Evolutionary conservation across 164 flowering plant genomes (phyloP).

Genomic region (Kingdonia uniflora): DNA sequence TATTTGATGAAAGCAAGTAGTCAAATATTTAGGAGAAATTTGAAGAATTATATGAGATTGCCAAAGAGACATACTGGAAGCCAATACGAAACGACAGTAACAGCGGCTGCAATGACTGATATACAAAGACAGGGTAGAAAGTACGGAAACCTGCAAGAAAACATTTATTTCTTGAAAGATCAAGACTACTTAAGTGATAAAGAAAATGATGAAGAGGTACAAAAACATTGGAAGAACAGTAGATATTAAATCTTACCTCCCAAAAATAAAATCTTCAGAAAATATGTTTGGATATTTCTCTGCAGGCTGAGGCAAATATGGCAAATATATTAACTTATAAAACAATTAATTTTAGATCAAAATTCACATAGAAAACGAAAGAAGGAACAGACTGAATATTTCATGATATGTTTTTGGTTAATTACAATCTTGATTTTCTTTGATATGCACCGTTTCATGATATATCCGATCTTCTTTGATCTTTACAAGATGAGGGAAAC

Average conservation of each 20-base stretch:
- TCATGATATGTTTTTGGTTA: too few relatives aligned
- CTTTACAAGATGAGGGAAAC: too few relatives aligned
- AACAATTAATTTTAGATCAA: too few relatives aligned
- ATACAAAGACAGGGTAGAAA: conserved; percentile 50
- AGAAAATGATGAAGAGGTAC: not conserved
- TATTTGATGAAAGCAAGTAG: too few relatives aligned
- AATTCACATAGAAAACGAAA: too few relatives aligned
- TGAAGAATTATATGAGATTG: too few relatives aligned
- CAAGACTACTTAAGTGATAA: not conserved
- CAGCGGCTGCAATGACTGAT: conserved; percentile 34
- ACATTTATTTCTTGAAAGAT: not conserved
- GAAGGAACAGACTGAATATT: too few relatives aligned
- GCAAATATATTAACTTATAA: too few relatives aligned
- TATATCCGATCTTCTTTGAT: too few relatives aligned
- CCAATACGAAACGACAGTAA: conserved; percentile 24
- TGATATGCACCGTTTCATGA: too few relatives aligned
- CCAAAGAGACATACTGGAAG: conserved; percentile 36
- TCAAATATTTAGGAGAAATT: not conserved
- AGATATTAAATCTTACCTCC: not conserved
- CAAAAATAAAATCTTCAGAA: conserved; percentile 3
- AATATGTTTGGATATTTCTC: conserved; percentile 6
- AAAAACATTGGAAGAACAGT: not conserved
- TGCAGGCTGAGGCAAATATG: not conserved
- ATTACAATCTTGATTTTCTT: too few relatives aligned
- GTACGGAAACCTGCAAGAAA: conserved; percentile 53